Base-by-base conservation (phyloP, 2,329 filamentous ascomycete species). In the Colletotrichum sp. region DNA sequence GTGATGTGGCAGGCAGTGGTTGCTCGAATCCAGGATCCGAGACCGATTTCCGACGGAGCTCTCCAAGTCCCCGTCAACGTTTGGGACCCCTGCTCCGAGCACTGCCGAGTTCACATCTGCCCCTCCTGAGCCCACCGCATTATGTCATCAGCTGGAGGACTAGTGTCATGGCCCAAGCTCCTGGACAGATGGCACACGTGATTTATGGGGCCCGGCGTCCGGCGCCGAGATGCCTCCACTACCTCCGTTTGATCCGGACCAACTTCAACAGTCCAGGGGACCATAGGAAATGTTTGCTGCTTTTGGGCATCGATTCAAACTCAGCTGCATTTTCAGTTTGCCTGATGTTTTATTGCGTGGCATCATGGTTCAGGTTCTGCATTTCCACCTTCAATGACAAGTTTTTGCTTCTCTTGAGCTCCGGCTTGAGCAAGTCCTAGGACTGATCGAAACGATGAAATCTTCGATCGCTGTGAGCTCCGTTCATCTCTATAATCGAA, bases 1-100 rank as follows among this genome's bases (percentile, higher is more conserved):
- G 18, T 59, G 64, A 36, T 13, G 57, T 62, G 44, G 6, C 2
- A 49, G 44, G 44, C 44, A 52, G 2, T 52, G 16, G 67, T 49
- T 55, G 39, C 64, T 71, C 44, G 26, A 39, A 4, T 68, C 63
- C 62, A 64, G 36, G 2, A 24, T 26, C 24, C 34, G 24, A 49
- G 15, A 30, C 24, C 24, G 55, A 63, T 62, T 26, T 70, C 62
- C 52, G 36, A 36, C 72, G 72, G 72, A 72, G 72, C 72, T 75
- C 72, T 75, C 72, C 72, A 71, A 67, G 69, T 36, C 15, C 62
- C 72, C 69, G 69, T 55, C 69, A 39, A 66, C 26, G 59, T 64
- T 64, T 26, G 60, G 62, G 34, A 36, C 32, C 32, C 15, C 28
- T 30, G 60, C 49, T 64, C 71, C 24, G 66, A 65, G 71, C 71